Evolutionary conservation across 495 filamentous ascomycete species (phyloP), one percentile per base, ranked within the genome.

Genomic region (Xylaria bambusicola): DNA sequence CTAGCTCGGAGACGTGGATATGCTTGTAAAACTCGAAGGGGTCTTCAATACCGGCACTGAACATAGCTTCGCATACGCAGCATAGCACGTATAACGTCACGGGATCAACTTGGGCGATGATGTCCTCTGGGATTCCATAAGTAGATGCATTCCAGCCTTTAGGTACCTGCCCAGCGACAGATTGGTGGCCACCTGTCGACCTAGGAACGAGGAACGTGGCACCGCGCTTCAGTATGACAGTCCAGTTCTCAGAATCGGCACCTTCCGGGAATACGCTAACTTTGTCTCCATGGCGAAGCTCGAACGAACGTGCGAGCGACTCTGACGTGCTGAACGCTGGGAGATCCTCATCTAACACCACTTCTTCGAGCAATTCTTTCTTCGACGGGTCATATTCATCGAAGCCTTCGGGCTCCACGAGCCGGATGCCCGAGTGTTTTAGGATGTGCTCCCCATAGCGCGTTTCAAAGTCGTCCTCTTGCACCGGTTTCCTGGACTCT

Each of bases 21-120:
- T 94, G 92, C 71, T 92, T 87, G 81, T 94, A 94, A 75, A 94
- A 93, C 70, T 94, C 90, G 58, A 93, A 94, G 17, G 90, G 90
- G 71, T 94, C 90, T 26, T 89, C 92, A 67, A 94, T 88, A 83
- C 90, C 90, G 58, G 89, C 84, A 2, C 88, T 82, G 35, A 93
- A 80, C 60, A 94, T 81, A 7, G 89, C 76, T 70, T 94, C 90
- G 5, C 86, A 88, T 44, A 88, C 90, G 64, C 87, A 90, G 60
- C 92, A 89, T 31, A 94, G 82, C 29, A 93, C 90, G 63, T 86
- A 93, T 26, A 94, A 78, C 5, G 90, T 94, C 52, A 93, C 90
- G 12, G 91, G 90, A 59, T 94, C 90, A 33, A 94, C 90, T 71
- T 94, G 90, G 44, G 83, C 82, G 61, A 93, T 91, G 64, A 94